Conservation (phyloP, 208 protist genomes). For the Trypanosoma caninum region DNA sequence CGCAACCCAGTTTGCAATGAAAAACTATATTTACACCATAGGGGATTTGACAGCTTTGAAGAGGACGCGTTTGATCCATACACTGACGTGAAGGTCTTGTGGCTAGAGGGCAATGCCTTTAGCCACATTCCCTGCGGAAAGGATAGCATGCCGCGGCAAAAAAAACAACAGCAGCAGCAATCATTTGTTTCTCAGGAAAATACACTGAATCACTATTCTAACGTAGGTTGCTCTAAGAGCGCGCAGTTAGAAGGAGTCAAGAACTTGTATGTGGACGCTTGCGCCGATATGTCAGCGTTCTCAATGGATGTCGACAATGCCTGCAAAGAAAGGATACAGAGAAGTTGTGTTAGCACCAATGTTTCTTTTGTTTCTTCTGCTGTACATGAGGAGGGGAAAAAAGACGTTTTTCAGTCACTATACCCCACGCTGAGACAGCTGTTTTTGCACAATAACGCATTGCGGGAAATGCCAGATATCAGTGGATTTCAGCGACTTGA, state of each 20-base stretch:
- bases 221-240: conserved; percentile 16
- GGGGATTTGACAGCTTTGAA: conserved; percentile 84
- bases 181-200: neutral
- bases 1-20: conserved; percentile 93
- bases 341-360: neutral
- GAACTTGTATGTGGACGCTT: conserved; percentile 32
- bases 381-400: conserved; percentile 19
- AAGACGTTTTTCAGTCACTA: conserved; percentile 77
- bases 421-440: conserved; percentile 86
- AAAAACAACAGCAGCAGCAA: conserved; percentile 11
- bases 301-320: conserved; percentile 4
- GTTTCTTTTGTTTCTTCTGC: conserved; percentile 12
- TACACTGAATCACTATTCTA: neutral
- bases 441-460: conserved; percentile 93
- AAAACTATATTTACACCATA: conserved; percentile 92
- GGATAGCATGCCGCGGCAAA: conserved; percentile 31
- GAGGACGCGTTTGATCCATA: conserved; percentile 76
- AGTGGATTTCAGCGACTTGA: conserved; percentile 78
- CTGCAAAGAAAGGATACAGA: neutral
- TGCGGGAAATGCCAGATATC: conserved; percentile 85
- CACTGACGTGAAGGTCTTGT: conserved; percentile 90
- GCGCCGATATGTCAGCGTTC: conserved; percentile 4
- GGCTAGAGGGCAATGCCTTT: conserved; percentile 92
- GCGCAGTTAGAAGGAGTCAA: neutral
- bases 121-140: conserved; percentile 51